phyloP scores from a whole-genome alignment of 2,329 filamentous ascomycete species.

The Fusarium sp. region DNA sequence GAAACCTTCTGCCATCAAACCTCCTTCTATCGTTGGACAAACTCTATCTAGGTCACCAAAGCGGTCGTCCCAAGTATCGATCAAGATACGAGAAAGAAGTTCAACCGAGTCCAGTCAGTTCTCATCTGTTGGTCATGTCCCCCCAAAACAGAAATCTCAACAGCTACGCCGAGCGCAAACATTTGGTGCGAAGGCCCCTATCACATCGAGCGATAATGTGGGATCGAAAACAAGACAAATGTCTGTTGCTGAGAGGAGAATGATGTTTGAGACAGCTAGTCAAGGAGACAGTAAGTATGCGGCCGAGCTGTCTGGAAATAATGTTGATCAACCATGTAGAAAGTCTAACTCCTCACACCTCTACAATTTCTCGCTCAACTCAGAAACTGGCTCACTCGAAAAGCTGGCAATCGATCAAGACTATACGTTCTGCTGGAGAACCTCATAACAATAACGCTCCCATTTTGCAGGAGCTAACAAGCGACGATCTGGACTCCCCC shows the following conservation, averaged over 20 bases:
- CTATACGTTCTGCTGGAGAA: constrained; percentile 1
- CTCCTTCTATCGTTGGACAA: neutral
- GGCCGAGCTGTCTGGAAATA: neutral
- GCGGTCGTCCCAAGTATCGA: neutral
- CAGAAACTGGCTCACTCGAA: constrained; percentile 28
- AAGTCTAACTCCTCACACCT: neutral
- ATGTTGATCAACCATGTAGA: constrained; percentile 4
- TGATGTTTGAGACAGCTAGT: constrained; percentile 36
- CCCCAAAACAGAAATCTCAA: neutral
- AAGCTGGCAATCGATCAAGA: constrained; percentile 30
- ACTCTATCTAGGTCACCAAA: neutral
- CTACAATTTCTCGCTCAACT: neutral
- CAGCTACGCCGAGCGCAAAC: constrained; percentile 29
- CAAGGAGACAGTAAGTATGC: constrained; percentile 15
- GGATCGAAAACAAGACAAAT: constrained; percentile 31
- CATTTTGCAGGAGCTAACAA: neutral
- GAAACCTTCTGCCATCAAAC: neutral
- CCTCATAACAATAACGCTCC: neutral
- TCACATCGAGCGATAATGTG: neutral
- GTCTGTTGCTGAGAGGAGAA: constrained; percentile 47
- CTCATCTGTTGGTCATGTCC: constrained; percentile 14
- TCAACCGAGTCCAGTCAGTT: constrained; percentile 14
- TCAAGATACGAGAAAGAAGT: constrained; percentile 6
- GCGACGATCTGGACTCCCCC: neutral
- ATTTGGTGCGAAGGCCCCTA: constrained; percentile 18